Conservation (phyloP, 2,329 filamentous ascomycete species). For the Paraconiothyrium brasiliense region DNA sequence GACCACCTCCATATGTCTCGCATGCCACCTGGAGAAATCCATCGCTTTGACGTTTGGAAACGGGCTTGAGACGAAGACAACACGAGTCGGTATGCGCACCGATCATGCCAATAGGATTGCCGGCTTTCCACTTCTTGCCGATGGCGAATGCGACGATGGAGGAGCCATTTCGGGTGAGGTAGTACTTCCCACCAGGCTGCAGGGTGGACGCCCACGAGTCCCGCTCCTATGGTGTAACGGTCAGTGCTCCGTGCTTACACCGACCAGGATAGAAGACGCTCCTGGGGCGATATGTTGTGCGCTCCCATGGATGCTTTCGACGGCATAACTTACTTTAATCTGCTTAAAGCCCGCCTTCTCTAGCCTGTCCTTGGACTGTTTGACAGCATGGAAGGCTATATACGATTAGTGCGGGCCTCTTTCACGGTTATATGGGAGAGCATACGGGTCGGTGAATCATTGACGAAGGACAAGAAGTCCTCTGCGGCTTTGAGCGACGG, state of each 20-base stretch:
- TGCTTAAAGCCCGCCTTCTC: conserved; percentile 84
- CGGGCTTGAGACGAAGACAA: conserved; percentile 89
- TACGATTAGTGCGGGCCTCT: conserved; percentile 23
- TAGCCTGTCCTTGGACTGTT: conserved; percentile 77
- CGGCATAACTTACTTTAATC: conserved; percentile 68
- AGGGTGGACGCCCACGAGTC: conserved; percentile 86
- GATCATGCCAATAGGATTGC: conserved; percentile 90
- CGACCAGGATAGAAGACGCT: neutral
- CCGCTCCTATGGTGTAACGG: conserved; percentile 68
- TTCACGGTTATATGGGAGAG: conserved; percentile 20
- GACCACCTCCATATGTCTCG: conserved; percentile 94
- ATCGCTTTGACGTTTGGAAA: conserved; percentile 85
- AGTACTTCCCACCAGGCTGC: conserved; percentile 91
- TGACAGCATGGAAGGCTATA: conserved; percentile 91
- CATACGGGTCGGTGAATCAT: conserved; percentile 91
- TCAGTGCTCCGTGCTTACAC: conserved; percentile 8
- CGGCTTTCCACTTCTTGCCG: conserved; percentile 88
- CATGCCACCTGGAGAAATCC: conserved; percentile 95
- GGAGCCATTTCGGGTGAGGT: conserved; percentile 90
- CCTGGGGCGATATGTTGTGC: neutral
- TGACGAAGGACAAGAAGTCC: conserved; percentile 93
- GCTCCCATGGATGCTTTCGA: conserved; percentile 3
- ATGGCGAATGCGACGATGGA: conserved; percentile 94
- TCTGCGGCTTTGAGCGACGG: conserved; percentile 64
- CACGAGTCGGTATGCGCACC: conserved; percentile 97